These are phyloP conservation scores for Lenzites betulinus DNA, from an alignment of 768 basidiomycete genomes.

Conservation along the genomic window DNA sequence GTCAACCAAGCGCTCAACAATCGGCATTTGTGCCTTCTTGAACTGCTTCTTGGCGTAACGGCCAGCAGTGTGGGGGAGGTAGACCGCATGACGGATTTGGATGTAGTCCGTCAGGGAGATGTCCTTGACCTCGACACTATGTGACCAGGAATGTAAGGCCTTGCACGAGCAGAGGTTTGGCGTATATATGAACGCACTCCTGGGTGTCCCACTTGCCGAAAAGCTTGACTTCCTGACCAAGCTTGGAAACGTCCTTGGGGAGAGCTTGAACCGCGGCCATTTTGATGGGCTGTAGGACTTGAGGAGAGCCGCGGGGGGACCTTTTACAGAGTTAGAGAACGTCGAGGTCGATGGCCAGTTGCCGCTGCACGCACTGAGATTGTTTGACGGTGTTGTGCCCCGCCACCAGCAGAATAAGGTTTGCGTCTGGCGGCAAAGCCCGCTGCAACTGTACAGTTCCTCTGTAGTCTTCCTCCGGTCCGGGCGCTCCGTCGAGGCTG, in stretches of 20 bases:
- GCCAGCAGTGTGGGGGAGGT: slow-evolving; percentile 97
- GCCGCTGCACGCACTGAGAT: slow-evolving; percentile 21
- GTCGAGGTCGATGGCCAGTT: slow-evolving; percentile 24
- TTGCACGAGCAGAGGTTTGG: neutral
- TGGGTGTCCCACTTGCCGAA: slow-evolving; percentile 99
- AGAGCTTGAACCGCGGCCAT: slow-evolving; percentile 73
- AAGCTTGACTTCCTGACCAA: slow-evolving; percentile 88
- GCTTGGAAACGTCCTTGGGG: slow-evolving; percentile 78
- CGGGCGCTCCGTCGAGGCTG: neutral
- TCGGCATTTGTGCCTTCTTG: slow-evolving; percentile 99
- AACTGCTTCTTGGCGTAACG: slow-evolving; percentile 99
- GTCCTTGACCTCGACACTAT: slow-evolving; percentile 96
- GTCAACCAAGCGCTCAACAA: slow-evolving; percentile 98
- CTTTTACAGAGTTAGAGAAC: slow-evolving; percentile 22
- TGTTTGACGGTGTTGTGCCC: slow-evolving; percentile 51
- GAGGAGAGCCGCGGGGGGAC: slow-evolving; percentile 24
- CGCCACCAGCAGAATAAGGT: slow-evolving; percentile 36
- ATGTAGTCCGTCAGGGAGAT: slow-evolving; percentile 99
- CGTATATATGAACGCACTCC: slow-evolving; percentile 70
- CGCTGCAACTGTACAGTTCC: slow-evolving; percentile 29
- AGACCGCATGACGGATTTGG: slow-evolving; percentile 97
- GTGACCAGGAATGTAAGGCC: slow-evolving; percentile 1
- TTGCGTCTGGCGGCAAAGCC: slow-evolving; percentile 22
- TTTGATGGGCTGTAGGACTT: slow-evolving; percentile 25
- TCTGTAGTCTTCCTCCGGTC: neutral